Base-by-base conservation (phyloP, 345 rosid genomes). In the Trapa bicornis region DNA sequence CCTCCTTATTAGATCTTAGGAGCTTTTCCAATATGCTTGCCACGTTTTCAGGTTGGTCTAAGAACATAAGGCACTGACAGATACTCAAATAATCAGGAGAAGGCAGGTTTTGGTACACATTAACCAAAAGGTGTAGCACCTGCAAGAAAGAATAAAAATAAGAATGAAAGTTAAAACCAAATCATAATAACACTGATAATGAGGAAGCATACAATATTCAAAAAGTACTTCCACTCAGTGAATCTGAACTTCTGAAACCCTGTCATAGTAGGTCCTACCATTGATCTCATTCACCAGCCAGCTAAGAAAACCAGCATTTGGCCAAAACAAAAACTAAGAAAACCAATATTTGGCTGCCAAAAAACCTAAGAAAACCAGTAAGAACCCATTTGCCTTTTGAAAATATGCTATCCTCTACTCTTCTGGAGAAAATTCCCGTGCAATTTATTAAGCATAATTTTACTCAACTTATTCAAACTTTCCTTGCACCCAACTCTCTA, bases 51-150 rank as follows among this genome's bases (percentile, higher is more conserved):
- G 99, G 97, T 73, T 88, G 92, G 75, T 92, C 85, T 86, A 95
- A 81, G 79, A 95, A 91, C 99, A 95, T 92, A 56, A 89, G 87
- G 79, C 99, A 92, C 79, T 95, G 99, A 67, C 97, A 95, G 71
- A 88, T 89, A 83, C 92, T 91, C 87, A 87, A 71, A 75, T 85
- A 89, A 82, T 91, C 99, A 53, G 96, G 98, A 70, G 98, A 95
- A 65, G 98, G 88, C 75, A 89, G 83, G 69, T 85, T 81, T 75
- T 86, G 94, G 77, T 86, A 89, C 38, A 95, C 96, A 68, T 88
- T 84, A 65, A 95, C 97, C 58, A 95, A 96, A 68, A 95, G 94
- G 57, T 72, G 81, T 70, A 91, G 94, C 78, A 92, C 98, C 99
- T 94, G 81, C 56, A 56, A 82, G 61, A 36, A 70, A 77, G 67